phyloP scores from a whole-genome alignment of 1,284 basidiomycete species.

The Leccinum colubrinum region DNA sequence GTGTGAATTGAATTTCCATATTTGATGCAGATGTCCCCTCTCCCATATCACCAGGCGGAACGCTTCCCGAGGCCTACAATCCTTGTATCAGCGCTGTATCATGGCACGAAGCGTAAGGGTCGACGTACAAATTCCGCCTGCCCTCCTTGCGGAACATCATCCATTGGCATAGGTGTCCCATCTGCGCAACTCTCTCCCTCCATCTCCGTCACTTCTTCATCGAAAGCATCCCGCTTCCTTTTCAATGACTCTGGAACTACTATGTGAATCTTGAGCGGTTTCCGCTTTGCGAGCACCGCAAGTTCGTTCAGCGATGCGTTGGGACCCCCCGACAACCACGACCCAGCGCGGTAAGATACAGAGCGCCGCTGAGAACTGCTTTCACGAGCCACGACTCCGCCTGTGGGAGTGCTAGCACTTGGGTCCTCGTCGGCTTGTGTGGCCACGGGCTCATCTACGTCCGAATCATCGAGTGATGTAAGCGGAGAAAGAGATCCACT shows the following conservation, averaged over 20 bases:
- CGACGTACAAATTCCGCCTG: slow-evolving; percentile 1
- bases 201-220: not conserved
- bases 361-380: not conserved
- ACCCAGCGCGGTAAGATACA: not conserved
- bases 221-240: slow-evolving; percentile 15
- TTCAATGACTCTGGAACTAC: slow-evolving; percentile 15
- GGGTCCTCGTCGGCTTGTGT: not conserved
- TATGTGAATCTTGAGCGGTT: slow-evolving; percentile 6
- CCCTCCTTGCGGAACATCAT: not conserved
- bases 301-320: slow-evolving; percentile 22
- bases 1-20: not conserved
- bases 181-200: not conserved
- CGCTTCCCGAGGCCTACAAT: slow-evolving; percentile 2
- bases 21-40: not conserved
- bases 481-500: slow-evolving; percentile 20
- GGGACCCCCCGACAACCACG: slow-evolving; percentile 21
- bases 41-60: not conserved
- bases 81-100: slow-evolving; percentile 1
- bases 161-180: not conserved
- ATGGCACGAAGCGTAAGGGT: not conserved
- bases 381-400: not conserved
- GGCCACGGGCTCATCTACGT: not conserved
- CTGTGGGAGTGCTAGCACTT: not conserved
- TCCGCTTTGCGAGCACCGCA: slow-evolving; percentile 16
- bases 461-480: slow-evolving; percentile 13